A percentile compares a stretch with the other conserved stretches of the same genome.
phyloP scores from a whole-genome alignment of 179 eudicot species.

The Silene noctiflora region DNA sequence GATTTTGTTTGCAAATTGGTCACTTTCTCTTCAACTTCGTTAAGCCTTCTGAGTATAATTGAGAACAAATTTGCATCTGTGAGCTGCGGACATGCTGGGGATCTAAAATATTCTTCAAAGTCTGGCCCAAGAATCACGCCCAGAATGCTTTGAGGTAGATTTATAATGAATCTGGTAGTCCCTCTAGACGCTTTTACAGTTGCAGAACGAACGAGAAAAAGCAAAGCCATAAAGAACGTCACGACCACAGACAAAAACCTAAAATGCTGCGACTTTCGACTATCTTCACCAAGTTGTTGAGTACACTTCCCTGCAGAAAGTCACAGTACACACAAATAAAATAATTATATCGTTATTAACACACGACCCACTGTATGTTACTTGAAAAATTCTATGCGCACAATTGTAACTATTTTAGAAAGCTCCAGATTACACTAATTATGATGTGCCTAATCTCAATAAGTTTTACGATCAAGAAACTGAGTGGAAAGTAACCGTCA shows the following conservation, averaged over 20 bases:
- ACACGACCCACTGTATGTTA: background rate
- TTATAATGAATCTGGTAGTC: constrained; percentile 37
- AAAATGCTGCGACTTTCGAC: constrained; percentile 35
- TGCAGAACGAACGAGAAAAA: constrained; percentile 38
- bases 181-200: constrained; percentile 36
- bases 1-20: constrained; percentile 54
- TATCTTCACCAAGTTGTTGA: constrained; percentile 30
- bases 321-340: constrained; percentile 11
- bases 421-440: background rate
- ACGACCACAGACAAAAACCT: constrained; percentile 44
- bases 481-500: background rate
- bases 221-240: constrained; percentile 56
- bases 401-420: background rate
- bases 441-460: background rate
- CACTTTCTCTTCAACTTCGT: constrained; percentile 85
- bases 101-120: constrained; percentile 54
- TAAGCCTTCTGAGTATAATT: constrained; percentile 59
- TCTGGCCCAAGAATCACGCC: constrained; percentile 38
- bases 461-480: background rate
- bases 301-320: constrained; percentile 35
- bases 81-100: constrained; percentile 49
- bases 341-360: background rate
- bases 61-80: constrained; percentile 50
- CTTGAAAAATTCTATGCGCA: background rate
- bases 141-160: constrained; percentile 29